Percentiles rank a stretch among this genome's conserved stretches.
These are phyloP conservation scores for Rhodotorula sp. DNA, from an alignment of 1,284 basidiomycete species.

Conservation along the genomic window DNA sequence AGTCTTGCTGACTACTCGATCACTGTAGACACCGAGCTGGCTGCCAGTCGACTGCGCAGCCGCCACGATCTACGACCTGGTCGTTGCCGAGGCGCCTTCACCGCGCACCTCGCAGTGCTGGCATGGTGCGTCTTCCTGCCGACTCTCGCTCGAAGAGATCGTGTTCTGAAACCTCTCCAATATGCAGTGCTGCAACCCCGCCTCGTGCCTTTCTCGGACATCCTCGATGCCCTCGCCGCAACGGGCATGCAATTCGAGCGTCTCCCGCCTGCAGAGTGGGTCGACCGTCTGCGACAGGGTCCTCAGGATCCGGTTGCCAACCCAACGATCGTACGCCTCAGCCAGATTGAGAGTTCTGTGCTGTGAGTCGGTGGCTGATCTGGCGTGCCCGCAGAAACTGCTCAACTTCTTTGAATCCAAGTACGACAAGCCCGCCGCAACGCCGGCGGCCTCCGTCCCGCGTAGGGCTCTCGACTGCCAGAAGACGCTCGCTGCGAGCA, in stretches of 20 bases:
- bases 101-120: slow-evolving; percentile 58
- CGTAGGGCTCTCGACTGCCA: slow-evolving; percentile 1
- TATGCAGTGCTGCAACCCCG: slow-evolving; percentile 34
- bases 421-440: not conserved
- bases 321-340: slow-evolving; percentile 25
- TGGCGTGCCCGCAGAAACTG: slow-evolving; percentile 8
- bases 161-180: slow-evolving; percentile 10
- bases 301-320: slow-evolving; percentile 23
- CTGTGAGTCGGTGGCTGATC: not conserved
- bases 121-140: slow-evolving; percentile 45
- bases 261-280: slow-evolving; percentile 64
- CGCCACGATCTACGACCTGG: slow-evolving; percentile 58
- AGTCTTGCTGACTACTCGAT: not conserved
- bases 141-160: not conserved
- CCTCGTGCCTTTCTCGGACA: slow-evolving; percentile 56
- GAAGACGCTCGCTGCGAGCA: slow-evolving; percentile 15
- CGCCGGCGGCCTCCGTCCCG: not conserved
- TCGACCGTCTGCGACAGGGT: slow-evolving; percentile 53
- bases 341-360: too few species aligned
- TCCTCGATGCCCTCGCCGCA: slow-evolving; percentile 64
- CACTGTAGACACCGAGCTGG: slow-evolving; percentile 57
- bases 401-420: slow-evolving; percentile 23
- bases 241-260: slow-evolving; percentile 72
- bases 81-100: slow-evolving; percentile 46
- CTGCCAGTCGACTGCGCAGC: slow-evolving; percentile 63